phyloP scores from a whole-genome alignment of 805 yeast genomes.

The Maudiozyma bulderi region DNA sequence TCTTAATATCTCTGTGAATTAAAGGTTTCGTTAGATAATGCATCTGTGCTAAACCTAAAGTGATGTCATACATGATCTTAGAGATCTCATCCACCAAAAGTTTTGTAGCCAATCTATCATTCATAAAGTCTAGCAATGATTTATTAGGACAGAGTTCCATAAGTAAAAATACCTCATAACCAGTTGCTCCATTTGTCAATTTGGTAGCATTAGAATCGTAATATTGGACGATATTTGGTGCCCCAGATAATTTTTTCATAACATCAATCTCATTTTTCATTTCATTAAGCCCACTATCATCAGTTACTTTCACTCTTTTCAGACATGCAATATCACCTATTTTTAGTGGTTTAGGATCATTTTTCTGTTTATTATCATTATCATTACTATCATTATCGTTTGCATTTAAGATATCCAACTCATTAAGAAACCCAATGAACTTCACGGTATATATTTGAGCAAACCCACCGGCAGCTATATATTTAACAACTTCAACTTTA shows the following conservation, averaged over 20 bases:
- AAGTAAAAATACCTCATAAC: conserved; percentile 78
- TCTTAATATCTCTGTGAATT: conserved; percentile 88
- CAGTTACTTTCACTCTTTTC: conserved; percentile 65
- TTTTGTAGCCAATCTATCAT: conserved; percentile 69
- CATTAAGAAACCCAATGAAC: conserved; percentile 29
- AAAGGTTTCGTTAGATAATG: conserved; percentile 58
- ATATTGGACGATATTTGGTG: conserved; percentile 54
- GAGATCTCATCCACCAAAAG: conserved; percentile 67
- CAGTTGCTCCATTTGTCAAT: conserved; percentile 28
- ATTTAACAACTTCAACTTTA: conserved; percentile 41
- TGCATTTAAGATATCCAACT: conserved; percentile 8
- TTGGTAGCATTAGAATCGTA: conserved; percentile 72
- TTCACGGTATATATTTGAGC: conserved; percentile 67
- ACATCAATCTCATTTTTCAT: conserved; percentile 71
- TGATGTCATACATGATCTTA: conserved; percentile 73
- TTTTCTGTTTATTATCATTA: conserved; percentile 6
- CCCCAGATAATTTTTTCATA: conserved; percentile 52
- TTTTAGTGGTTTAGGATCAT: conserved; percentile 8
- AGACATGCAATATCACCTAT: conserved; percentile 49
- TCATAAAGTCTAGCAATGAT: conserved; percentile 86
- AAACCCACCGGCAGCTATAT: conserved; percentile 67
- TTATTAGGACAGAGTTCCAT: conserved; percentile 91
- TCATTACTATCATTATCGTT: conserved; percentile 2
- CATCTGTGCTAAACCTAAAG: conserved; percentile 75
- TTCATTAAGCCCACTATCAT: conserved; percentile 54